Percentiles rank a stretch among this genome's conserved stretches.
Evolutionary conservation across 176 grass and related monocot species (phyloP).

Genomic region (Poa pratensis): DNA sequence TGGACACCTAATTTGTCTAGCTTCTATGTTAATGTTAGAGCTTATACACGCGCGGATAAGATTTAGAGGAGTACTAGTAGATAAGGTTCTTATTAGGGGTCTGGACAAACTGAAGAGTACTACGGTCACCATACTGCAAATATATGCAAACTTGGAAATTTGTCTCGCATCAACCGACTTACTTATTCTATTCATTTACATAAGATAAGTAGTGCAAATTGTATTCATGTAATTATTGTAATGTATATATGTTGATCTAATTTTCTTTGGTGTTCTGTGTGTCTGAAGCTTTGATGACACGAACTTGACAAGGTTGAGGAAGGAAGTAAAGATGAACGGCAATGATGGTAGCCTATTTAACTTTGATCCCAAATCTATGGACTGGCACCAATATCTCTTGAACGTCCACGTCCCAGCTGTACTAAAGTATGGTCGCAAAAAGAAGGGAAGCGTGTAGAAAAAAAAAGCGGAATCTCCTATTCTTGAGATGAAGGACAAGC

Average conservation of each 20-base stretch:
- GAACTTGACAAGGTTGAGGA: slow-evolving; percentile 21
- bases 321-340: neutral
- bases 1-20: neutral
- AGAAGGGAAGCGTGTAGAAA: neutral
- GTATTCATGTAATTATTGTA: neutral
- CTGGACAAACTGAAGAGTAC: neutral
- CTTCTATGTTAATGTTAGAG: neutral
- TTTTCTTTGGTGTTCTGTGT: slow-evolving; percentile 4
- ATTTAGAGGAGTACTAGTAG: neutral
- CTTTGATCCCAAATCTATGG: slow-evolving; percentile 9
- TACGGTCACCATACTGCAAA: neutral
- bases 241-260: neutral
- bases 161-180: neutral
- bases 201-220: neutral
- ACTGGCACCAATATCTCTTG: slow-evolving; percentile 29
- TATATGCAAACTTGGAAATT: neutral
- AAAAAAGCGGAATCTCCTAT: neutral
- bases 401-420: slow-evolving; percentile 11
- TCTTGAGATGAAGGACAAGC: neutral
- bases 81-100: neutral
- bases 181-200: neutral
- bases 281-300: slow-evolving; percentile 28
- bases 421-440: neutral
- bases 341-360: neutral
- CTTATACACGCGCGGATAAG: neutral